Conservation (phyloP, 208 protist genomes). For the Wallacemonas rigidus region DNA sequence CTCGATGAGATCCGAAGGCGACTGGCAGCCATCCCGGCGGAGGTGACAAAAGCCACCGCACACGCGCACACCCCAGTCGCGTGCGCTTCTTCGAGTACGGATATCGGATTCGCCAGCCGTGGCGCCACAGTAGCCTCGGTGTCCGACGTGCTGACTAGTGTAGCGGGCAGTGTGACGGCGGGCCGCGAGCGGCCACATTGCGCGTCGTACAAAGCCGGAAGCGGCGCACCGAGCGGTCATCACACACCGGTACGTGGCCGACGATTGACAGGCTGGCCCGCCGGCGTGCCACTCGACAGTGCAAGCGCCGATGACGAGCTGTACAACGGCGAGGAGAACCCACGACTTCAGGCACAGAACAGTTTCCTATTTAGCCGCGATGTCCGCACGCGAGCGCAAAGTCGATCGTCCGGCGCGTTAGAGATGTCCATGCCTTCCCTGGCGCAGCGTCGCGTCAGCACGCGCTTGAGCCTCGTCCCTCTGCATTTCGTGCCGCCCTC, state of each 20-base stretch:
- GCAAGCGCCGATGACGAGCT: neutral
- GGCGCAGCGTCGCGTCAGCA: slow-evolving; percentile 10
- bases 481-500: too few species aligned
- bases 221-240: neutral
- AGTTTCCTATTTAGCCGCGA: neutral
- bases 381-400: neutral
- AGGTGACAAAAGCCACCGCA: neutral
- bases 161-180: neutral
- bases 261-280: slow-evolving; percentile 1
- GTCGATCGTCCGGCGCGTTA: neutral
- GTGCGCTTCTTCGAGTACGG: too few species aligned
- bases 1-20: slow-evolving; percentile 16
- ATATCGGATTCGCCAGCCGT: too few species aligned
- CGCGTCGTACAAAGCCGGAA: neutral
- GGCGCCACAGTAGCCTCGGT: neutral
- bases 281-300: neutral
- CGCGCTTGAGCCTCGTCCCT: slow-evolving; percentile 5
- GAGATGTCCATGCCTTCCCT: slow-evolving; percentile 13
- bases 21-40: neutral
- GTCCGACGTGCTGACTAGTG: neutral
- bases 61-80: too few species aligned
- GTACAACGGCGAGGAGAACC: too few species aligned
- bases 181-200: neutral
- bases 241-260: neutral
- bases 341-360: neutral